Evolutionary conservation across 306 rosid species (phyloP), one percentile per base, ranked within the genome.

Genomic region (Rosa lucieae): DNA sequence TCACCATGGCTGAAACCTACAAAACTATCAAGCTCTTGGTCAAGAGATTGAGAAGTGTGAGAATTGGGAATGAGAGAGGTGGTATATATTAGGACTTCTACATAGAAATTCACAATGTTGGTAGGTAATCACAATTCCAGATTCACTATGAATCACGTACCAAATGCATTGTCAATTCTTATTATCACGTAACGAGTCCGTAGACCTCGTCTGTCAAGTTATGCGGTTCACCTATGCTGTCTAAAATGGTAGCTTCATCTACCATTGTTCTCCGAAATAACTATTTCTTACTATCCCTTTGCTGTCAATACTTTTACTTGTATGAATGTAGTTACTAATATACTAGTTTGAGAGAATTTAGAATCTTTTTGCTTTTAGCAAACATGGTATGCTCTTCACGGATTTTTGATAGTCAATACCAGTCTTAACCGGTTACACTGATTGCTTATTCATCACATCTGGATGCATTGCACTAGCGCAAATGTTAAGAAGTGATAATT

Each of bases 261-360:
- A 43, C n/a, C 37, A 40, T 42, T 58, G 62, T 35, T 58, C 21
- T 63, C 51, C 18, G 23, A 51, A 48, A 70, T 67, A 12, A 26
- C 52, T 69, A 42, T 23, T 26, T 11, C 5, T 66, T 72, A 26
- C 52, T 69, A 29, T 23, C 18, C 17, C 3, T 66, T 72, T 75
- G 81, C 49, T 71, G 78, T 77, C 79, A 46, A 23, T 63, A 13
- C 63, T 43, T 62, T 77, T 61, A 7, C 23, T 42, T 62, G 21
- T 48, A 11, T 76, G 53, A 18, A 40, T 32, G 23, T 42, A 48
- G 13, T 77, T 72, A 80, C 55, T 48, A 2, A 58, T 12, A 44
- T 84, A 49, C 80, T 78, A 14, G 56, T 67, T 84, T 81, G n/a
- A 62, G 80, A 63, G 23, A 48, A 23, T 75, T 77, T 29, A 68